Evolutionary conservation across 1,284 basidiomycete species (phyloP).

Genomic region (Meira nashicola): DNA sequence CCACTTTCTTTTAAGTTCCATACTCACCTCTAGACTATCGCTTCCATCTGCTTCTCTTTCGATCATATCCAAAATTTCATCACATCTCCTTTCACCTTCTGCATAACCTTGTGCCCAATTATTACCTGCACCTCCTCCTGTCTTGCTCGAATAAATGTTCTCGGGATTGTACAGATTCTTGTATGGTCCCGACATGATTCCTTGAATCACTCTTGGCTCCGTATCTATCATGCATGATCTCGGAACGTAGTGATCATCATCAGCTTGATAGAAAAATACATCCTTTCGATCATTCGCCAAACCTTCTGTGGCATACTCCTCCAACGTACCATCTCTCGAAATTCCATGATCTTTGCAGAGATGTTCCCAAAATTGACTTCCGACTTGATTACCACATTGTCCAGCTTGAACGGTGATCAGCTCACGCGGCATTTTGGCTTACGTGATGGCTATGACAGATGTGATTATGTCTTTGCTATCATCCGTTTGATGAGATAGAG

Average conservation of each 20-base stretch:
- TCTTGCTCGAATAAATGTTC: conserved; percentile 90
- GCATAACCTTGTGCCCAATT: conserved; percentile 90
- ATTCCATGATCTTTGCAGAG: conserved; percentile 52
- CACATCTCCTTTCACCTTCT: conserved; percentile 84
- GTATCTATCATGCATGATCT: conserved; percentile 92
- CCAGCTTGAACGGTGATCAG: conserved; percentile 52
- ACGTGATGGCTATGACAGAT: no score
- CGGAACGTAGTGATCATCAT: conserved; percentile 98
- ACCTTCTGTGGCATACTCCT: conserved; percentile 46
- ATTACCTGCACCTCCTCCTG: conserved; percentile 96
- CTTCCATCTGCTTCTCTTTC: conserved; percentile 97
- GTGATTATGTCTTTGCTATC: no score
- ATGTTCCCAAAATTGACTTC: conserved; percentile 53
- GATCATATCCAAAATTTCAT: conserved; percentile 98
- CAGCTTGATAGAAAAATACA: conserved; percentile 99
- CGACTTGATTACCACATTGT: conserved; percentile 52
- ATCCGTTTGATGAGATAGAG: no score
- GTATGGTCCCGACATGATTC: conserved; percentile 85
- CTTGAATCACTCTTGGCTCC: conserved; percentile 96
- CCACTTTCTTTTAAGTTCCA: background rate
- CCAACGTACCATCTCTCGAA: conserved; percentile 47
- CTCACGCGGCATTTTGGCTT: conserved; percentile 41
- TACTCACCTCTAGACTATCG: conserved; percentile 82
- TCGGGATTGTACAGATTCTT: conserved; percentile 95
- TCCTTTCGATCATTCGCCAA: conserved; percentile 75